A percentile compares a stretch with the other conserved stretches of the same genome.
phyloP scores from a whole-genome alignment of 2,329 filamentous ascomycete species.

The Endoconidiophora polonica region DNA sequence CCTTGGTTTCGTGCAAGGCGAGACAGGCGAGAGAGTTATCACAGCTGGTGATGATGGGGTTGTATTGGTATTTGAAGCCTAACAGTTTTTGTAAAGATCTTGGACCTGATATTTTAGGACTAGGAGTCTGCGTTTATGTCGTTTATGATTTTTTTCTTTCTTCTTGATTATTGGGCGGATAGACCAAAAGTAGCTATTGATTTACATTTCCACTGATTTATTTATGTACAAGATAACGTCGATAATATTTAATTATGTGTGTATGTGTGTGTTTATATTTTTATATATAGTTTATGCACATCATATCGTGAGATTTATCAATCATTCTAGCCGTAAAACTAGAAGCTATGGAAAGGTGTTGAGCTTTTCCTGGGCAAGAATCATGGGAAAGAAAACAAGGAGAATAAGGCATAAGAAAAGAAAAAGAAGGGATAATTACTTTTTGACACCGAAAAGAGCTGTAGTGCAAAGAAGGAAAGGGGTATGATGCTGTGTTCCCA shows the following conservation, averaged over 20 bases:
- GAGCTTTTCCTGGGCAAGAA: background rate
- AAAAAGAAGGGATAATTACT: background rate
- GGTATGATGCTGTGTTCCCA: background rate
- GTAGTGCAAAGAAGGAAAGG: background rate
- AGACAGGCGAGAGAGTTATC: conserved; percentile 55
- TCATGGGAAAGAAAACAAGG: background rate
- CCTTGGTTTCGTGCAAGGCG: conserved; percentile 74
- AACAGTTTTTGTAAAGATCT: conserved; percentile 7
- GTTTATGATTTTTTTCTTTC: background rate
- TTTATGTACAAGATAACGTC: conserved; percentile 8
- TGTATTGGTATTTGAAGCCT: conserved; percentile 49
- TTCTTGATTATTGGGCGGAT: conserved; percentile 1
- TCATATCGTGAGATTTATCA: no score
- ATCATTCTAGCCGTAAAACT: no score
- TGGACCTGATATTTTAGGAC: no score
- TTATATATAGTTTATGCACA: no score
- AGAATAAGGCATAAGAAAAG: background rate
- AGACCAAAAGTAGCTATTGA: conserved; percentile 6
- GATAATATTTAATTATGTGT: background rate
- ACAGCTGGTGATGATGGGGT: conserved; percentile 82
- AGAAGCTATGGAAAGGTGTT: no score
- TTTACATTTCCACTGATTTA: conserved; percentile 3
- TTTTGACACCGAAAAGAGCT: no score
- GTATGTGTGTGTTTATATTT: background rate
- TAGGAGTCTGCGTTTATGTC: background rate